A percentile compares a stretch with the other conserved stretches of the same genome.
phyloP scores from a whole-genome alignment of 441 rosid genomes.

The Erodium chrysanthum region DNA sequence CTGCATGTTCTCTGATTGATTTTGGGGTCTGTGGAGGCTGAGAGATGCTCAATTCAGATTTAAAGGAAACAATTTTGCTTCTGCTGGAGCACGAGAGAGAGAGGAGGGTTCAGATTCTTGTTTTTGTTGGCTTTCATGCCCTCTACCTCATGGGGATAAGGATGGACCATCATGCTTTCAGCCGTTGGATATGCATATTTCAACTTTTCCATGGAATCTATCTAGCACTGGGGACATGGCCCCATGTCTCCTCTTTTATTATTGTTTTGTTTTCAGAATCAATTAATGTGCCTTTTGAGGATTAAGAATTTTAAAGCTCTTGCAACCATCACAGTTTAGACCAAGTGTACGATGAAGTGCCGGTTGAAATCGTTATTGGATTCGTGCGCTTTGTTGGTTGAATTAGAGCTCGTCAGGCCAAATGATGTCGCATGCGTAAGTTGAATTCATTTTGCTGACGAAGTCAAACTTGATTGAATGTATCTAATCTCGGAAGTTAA shows the following conservation, averaged over 20 bases:
- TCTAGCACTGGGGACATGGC: background rate
- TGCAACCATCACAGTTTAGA: no score
- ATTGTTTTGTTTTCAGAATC: no score
- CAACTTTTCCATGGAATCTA: background rate
- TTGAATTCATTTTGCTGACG: no score
- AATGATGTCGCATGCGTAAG: no score
- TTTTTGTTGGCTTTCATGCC: background rate
- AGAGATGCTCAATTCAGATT: no score
- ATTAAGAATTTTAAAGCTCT: no score
- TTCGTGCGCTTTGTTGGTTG: no score
- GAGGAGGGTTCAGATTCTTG: background rate
- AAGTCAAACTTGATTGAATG: no score
- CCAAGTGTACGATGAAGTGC: no score
- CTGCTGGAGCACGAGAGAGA: background rate
- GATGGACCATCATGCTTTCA: background rate
- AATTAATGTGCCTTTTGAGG: background rate
- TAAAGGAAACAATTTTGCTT: background rate
- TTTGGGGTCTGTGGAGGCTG: background rate
- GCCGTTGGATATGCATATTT: background rate
- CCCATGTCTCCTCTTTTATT: background rate
- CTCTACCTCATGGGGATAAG: background rate
- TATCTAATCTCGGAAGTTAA: no score
- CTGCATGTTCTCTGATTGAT: conserved; percentile 24
- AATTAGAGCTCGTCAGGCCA: no score
- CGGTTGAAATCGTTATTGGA: no score